Evolutionary conservation across 768 basidiomycete genomes (phyloP).

Genomic region (Suillus placidus): DNA sequence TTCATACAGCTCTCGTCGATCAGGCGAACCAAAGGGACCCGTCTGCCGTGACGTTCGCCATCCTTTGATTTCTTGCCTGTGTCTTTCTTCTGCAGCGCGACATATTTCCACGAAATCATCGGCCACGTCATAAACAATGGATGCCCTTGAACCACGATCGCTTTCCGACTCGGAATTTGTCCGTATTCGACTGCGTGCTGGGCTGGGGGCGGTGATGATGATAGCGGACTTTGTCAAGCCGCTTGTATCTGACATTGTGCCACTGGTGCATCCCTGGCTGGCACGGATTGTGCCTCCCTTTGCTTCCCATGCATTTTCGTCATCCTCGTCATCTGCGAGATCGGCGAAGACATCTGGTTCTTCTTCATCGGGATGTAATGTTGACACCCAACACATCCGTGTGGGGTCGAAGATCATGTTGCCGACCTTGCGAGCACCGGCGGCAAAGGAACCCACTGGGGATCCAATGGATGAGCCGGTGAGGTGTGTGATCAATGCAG

Average conservation of each 20-base stretch:
- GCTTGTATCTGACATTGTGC: slow-evolving; percentile 32
- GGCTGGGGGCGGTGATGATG: slow-evolving; percentile 53
- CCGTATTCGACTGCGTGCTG: slow-evolving; percentile 62
- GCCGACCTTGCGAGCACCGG: slow-evolving; percentile 88
- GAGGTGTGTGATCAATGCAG: slow-evolving; percentile 93
- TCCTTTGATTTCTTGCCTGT: slow-evolving; percentile 81
- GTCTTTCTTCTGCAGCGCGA: slow-evolving; percentile 77
- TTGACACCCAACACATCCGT: slow-evolving; percentile 95
- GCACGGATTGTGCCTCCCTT: slow-evolving; percentile 83
- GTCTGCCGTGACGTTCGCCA: slow-evolving; percentile 51
- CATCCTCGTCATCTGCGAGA: slow-evolving; percentile 89
- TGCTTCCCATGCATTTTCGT: slow-evolving; percentile 67
- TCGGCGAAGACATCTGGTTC: slow-evolving; percentile 96
- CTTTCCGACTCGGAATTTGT: slow-evolving; percentile 77
- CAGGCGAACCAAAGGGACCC: slow-evolving; percentile 41
- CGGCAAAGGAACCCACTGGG: slow-evolving; percentile 70
- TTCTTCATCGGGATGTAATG: slow-evolving; percentile 82
- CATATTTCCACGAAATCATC: slow-evolving; percentile 74
- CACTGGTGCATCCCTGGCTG: slow-evolving; percentile 37
- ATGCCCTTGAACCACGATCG: slow-evolving; percentile 74
- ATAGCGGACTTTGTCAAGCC: slow-evolving; percentile 28
- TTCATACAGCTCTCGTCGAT: slow-evolving; percentile 73
- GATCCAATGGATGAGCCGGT: slow-evolving; percentile 87
- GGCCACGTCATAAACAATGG: slow-evolving; percentile 77
- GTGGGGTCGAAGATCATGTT: slow-evolving; percentile 98